Conservation (phyloP, 2,329 filamentous ascomycete genomes). For the Sporothrix phasma region DNA sequence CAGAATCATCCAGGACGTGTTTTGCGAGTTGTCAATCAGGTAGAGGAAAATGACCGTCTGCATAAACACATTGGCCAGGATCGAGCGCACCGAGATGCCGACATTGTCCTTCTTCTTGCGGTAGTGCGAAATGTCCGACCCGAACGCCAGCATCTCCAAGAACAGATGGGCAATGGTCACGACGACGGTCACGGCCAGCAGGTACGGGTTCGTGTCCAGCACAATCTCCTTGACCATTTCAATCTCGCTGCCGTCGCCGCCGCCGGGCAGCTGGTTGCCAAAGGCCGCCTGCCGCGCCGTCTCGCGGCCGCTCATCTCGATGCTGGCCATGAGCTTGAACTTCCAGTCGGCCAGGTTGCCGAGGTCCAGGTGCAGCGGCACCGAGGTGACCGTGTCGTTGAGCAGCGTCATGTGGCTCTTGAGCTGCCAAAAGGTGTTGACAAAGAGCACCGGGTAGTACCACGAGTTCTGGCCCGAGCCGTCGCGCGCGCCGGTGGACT, state of each 20-base stretch:
- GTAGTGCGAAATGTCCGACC: constrained; percentile 95
- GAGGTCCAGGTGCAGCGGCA: constrained; percentile 76
- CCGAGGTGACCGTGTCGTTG: constrained; percentile 75
- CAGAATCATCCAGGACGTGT: constrained; percentile 98
- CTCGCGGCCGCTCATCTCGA: constrained; percentile 82
- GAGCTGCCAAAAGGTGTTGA: constrained; percentile 97
- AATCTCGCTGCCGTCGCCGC: constrained; percentile 84
- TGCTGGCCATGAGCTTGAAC: constrained; percentile 71
- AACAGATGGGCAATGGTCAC: constrained; percentile 88
- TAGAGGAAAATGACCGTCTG: constrained; percentile 93
- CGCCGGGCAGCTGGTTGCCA: constrained; percentile 60
- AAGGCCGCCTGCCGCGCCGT: constrained; percentile 67
- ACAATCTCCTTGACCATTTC: constrained; percentile 96
- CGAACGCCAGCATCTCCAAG: constrained; percentile 93
- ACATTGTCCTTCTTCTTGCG: constrained; percentile 99
- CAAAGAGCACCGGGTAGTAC: constrained; percentile 83
- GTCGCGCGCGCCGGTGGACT: constrained; percentile 72
- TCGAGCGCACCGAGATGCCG: constrained; percentile 90
- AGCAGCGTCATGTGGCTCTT: constrained; percentile 82
- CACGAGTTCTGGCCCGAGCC: constrained; percentile 77
- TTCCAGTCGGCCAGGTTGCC: constrained; percentile 81
- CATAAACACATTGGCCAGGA: constrained; percentile 97
- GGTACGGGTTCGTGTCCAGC: constrained; percentile 85
- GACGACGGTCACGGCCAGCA: constrained; percentile 72
- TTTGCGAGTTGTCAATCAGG: constrained; percentile 91